phyloP scores from a whole-genome alignment of 805 yeast genomes.

The Saccharomycopsis fermentans region DNA sequence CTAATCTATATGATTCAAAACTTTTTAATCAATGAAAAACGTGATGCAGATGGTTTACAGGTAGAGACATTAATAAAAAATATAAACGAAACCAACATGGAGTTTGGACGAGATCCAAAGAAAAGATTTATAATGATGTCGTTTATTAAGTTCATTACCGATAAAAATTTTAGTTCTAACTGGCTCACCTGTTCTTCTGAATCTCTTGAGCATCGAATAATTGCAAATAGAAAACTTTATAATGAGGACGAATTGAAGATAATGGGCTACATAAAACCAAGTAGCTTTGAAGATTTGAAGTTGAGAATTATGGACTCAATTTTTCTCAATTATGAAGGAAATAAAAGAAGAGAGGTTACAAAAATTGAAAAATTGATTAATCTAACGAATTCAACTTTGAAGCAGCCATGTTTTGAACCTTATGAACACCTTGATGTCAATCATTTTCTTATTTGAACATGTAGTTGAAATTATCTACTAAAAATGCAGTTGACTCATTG shows the following conservation, averaged over 20 bases:
- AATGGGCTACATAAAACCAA: neutral
- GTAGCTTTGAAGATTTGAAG: slow-evolving; percentile 5
- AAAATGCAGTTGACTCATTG: slow-evolving; percentile 9
- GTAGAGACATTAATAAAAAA: neutral
- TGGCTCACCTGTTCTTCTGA: neutral
- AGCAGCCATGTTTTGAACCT: slow-evolving; percentile 1
- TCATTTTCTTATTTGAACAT: slow-evolving; percentile 12
- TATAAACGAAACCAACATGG: neutral
- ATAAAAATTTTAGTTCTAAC: neutral
- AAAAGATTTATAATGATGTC: neutral
- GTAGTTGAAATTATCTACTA: slow-evolving; percentile 12
- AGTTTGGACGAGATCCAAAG: neutral
- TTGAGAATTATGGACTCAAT: slow-evolving; percentile 8
- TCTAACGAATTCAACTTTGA: slow-evolving; percentile 12
- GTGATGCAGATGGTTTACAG: neutral
- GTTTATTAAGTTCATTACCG: neutral
- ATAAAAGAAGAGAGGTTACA: slow-evolving; percentile 5
- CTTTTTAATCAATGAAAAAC: neutral
- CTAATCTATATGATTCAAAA: slow-evolving; percentile 8
- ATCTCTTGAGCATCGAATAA: neutral
- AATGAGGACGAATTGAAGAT: neutral
- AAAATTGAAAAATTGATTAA: slow-evolving; percentile 15
- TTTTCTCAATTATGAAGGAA: slow-evolving; percentile 6
- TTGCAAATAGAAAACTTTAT: neutral
- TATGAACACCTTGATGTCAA: neutral